A percentile compares a stretch with the other conserved stretches of the same genome.
These are phyloP conservation scores for Naganishia sp. DNA, from an alignment of 1,284 basidiomycete genomes.

Conservation along the genomic window DNA sequence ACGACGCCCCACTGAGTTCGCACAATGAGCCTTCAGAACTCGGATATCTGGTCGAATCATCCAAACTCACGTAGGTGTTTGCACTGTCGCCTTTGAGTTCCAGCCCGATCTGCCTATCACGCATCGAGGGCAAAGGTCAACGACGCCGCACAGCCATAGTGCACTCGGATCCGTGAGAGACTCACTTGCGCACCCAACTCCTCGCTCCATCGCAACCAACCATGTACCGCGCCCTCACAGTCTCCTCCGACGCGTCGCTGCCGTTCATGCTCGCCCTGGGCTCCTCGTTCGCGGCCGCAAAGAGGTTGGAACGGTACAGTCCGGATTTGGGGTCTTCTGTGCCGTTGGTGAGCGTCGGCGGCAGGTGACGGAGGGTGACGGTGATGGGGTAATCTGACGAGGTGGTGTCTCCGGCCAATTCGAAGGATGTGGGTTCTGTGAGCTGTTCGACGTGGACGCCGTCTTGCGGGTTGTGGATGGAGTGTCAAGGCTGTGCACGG, in stretches of 20 bases:
- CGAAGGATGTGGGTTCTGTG: conserved; percentile 36
- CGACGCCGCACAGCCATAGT: not conserved
- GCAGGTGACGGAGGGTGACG: conserved; percentile 39
- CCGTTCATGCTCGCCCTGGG: conserved; percentile 11
- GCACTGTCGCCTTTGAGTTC: conserved; percentile 46
- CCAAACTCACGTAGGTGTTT: conserved; percentile 40
- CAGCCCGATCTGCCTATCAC: conserved; percentile 38
- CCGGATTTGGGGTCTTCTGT: conserved; percentile 38
- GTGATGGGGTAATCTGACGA: conserved; percentile 40
- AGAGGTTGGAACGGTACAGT: conserved; percentile 43
- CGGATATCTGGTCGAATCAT: not conserved
- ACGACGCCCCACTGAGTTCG: conserved; percentile 44
- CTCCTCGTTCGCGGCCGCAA: conserved; percentile 20
- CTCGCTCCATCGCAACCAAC: conserved; percentile 32
- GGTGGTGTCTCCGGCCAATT: conserved; percentile 32
- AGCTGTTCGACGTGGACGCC: conserved; percentile 41
- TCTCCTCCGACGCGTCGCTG: conserved; percentile 48
- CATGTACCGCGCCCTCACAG: conserved; percentile 30
- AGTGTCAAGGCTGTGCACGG: not conserved
- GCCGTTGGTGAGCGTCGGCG: conserved; percentile 32
- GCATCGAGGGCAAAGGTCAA: too few relatives aligned
- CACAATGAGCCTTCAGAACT: not conserved
- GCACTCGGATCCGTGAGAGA: not conserved
- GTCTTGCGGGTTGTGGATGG: conserved; percentile 30
- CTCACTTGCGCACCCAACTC: conserved; percentile 29